Base-by-base conservation (phyloP, 306 rosid genomes). In the Glycine soja region DNA sequence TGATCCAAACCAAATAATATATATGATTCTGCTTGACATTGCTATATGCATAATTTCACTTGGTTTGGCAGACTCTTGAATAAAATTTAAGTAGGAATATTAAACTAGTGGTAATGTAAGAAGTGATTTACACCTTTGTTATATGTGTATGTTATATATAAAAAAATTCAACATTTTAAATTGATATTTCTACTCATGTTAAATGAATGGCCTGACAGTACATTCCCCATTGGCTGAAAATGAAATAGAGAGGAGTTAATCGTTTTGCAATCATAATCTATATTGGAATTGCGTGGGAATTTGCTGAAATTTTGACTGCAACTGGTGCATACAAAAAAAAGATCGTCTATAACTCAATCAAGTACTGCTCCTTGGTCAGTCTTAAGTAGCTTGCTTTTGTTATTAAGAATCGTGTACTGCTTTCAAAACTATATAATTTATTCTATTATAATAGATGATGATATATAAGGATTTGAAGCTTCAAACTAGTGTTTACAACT, bases 341-440 rank as follows among this genome's bases (percentile, higher is more conserved):
- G 83, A 88, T 46, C 97, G 70, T 85, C 84, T 16, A 7, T 8
- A 36, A 95, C 97, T 80, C 97, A 95, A 87, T 2, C 56, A 5
- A 95, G 88, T 30, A 92, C 88, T 24, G 92, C 95, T 78, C 86
- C 89, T 80, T 95, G 99, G 99, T 93, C 72, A 90, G 89, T 88
- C 75, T 64, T 70, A 32, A 52, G 57, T 10, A 42, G 34, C 77
- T 48, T 62, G n/a, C 12, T 18, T 72, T 7, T 66, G 61, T 67
- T 81, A 12, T 40, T 10, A 63, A 63, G 52, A 75, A 19, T 65
- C 48, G 70, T 78, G 16, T 38, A 9, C 32, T 63, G 48, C 42
- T 40, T 47, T 11, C 79, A 78, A 32, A 67, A 66, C 2, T 32
- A 57, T 63, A 47, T 73, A 43, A 15, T 52, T 10, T 63, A 54